Evolutionary conservation across 176 grass and related monocot species (phyloP).

Genomic region (Phoenix dactylifera): DNA sequence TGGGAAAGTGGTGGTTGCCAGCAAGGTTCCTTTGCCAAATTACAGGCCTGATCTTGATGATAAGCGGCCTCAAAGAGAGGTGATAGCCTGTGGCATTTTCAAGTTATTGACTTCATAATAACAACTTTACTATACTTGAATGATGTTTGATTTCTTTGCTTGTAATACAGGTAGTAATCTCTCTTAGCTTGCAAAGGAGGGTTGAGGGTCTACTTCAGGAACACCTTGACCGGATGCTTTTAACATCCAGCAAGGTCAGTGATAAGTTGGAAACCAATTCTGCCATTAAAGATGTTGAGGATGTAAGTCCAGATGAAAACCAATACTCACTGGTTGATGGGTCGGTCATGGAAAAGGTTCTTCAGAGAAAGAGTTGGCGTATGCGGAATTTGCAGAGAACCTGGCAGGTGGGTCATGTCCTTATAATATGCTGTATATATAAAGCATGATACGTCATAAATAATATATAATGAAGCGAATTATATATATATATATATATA

Average conservation of each 20-base stretch:
- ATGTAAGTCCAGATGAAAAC: slow-evolving; percentile 35
- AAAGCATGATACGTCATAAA: too few relatives aligned
- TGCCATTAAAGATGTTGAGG: slow-evolving; percentile 25
- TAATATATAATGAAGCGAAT: too few relatives aligned
- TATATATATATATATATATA: too few relatives aligned
- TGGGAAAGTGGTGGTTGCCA: slow-evolving; percentile 82
- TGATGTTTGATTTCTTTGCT: not conserved
- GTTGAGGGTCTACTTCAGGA: slow-evolving; percentile 77
- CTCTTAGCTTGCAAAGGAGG: slow-evolving; percentile 91
- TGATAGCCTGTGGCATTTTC: not conserved
- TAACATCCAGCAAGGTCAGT: slow-evolving; percentile 32
- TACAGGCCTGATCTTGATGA: slow-evolving; percentile 92
- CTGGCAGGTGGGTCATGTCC: slow-evolving; percentile 53
- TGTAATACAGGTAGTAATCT: slow-evolving; percentile 65
- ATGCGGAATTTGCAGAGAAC: slow-evolving; percentile 89
- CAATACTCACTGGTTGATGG: slow-evolving; percentile 63
- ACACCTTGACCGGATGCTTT: slow-evolving; percentile 55
- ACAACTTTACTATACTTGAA: slow-evolving; percentile 5
- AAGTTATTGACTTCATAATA: slow-evolving; percentile 9
- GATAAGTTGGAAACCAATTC: slow-evolving; percentile 19
- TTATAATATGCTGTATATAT: not conserved
- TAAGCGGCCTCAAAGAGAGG: slow-evolving; percentile 90
- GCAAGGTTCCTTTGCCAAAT: slow-evolving; percentile 87
- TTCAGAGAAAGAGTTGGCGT: slow-evolving; percentile 78
- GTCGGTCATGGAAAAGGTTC: slow-evolving; percentile 87